Conservation (phyloP, 2,329 filamentous ascomycete species). For the Monosporascus sp. region DNA sequence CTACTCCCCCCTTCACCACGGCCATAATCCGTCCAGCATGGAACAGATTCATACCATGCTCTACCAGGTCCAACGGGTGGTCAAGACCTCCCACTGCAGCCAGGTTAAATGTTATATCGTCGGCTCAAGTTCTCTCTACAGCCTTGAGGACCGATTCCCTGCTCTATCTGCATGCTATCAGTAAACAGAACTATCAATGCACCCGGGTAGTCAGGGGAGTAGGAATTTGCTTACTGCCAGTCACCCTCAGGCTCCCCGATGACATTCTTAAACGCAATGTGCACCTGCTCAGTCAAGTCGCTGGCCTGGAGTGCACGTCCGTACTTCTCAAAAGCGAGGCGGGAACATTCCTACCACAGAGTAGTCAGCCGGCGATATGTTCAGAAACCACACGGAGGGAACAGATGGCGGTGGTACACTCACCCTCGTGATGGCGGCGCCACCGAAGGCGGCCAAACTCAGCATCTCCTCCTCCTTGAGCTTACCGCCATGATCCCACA, state of each 20-base stretch:
- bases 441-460: constrained; percentile 77
- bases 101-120: too few relatives aligned
- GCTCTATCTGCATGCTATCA: background rate
- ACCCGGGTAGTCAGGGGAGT: background rate
- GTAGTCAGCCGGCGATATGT: background rate
- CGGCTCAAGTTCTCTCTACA: too few relatives aligned
- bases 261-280: constrained; percentile 71
- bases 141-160: background rate
- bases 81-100: too few relatives aligned
- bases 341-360: constrained; percentile 66
- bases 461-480: constrained; percentile 56
- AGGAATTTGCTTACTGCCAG: background rate
- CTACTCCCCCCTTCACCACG: too few relatives aligned
- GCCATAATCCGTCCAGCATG: too few relatives aligned
- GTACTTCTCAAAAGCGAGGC: constrained; percentile 77
- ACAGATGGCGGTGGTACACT: constrained; percentile 21
- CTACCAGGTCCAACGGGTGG: too few relatives aligned
- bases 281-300: constrained; percentile 87
- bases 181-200: background rate
- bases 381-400: background rate
- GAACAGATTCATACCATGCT: too few relatives aligned
- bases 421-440: constrained; percentile 78
- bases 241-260: constrained; percentile 60
- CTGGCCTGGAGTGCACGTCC: constrained; percentile 87
- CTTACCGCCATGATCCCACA: constrained; percentile 63